phyloP scores from a whole-genome alignment of 2,329 filamentous ascomycete species.

The Aureobasidium sp. region DNA sequence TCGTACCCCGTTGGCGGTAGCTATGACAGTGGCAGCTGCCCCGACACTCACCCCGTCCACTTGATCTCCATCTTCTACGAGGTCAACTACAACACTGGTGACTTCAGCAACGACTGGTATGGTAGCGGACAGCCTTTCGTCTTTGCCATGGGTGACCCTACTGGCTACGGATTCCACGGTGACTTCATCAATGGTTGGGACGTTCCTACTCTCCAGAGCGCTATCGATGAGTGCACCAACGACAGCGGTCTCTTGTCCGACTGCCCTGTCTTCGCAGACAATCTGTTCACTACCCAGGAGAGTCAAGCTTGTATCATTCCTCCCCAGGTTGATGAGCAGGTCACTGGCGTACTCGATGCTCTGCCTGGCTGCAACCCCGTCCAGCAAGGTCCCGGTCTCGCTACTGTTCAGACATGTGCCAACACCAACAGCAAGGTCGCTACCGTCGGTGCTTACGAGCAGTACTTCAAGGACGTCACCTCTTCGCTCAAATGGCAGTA shows the following conservation, averaged over 20 bases:
- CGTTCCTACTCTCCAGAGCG: constrained; percentile 32
- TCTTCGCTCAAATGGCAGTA: constrained; percentile 24
- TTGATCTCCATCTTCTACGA: constrained; percentile 38
- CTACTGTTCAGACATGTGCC: constrained; percentile 15
- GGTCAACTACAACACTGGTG: constrained; percentile 28
- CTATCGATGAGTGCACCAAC: constrained; percentile 30
- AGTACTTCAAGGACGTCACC: constrained; percentile 19
- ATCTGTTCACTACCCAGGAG: constrained; percentile 22
- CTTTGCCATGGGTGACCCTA: constrained; percentile 43
- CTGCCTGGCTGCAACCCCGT: constrained; percentile 31
- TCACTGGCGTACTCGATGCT: constrained; percentile 24
- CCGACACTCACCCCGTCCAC: constrained; percentile 31
- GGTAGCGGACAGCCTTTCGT: constrained; percentile 35
- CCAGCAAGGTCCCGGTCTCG: constrained; percentile 24
- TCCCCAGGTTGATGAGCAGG: constrained; percentile 25
- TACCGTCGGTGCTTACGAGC: constrained; percentile 17
- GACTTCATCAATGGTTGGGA: constrained; percentile 49
- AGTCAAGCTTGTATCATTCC: constrained; percentile 26
- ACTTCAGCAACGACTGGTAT: constrained; percentile 30
- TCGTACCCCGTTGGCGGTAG: constrained; percentile 45
- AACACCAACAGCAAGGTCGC: constrained; percentile 20
- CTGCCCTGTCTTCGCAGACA: constrained; percentile 26
- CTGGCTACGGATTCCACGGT: constrained; percentile 48
- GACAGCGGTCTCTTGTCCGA: constrained; percentile 28
- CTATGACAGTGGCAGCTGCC: constrained; percentile 37